Evolutionary conservation across 768 basidiomycete species (phyloP), one percentile per base, ranked within the genome.

Genomic region (Trametes gibbosa): DNA sequence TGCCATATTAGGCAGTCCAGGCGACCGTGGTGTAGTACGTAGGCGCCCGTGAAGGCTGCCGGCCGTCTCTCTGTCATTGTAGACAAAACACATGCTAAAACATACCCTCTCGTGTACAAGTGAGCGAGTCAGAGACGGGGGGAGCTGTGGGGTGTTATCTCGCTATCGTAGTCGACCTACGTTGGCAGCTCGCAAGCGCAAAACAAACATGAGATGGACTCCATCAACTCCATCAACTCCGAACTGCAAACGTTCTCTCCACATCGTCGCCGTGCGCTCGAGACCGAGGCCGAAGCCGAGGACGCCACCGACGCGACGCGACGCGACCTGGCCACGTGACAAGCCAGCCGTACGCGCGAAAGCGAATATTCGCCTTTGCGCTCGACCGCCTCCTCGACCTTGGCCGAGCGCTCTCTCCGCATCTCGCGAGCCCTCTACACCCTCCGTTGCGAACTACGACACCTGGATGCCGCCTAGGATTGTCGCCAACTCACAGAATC

Each of bases 221-320:
- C n/a, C n/a, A n/a, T n/a, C n/a, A n/a, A n/a, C n/a, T n/a, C n/a
- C n/a, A n/a, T n/a, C n/a, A n/a, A n/a, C n/a, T n/a, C n/a, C n/a
- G n/a, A n/a, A n/a, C n/a, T n/a, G n/a, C n/a, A n/a, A n/a, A n/a
- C n/a, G n/a, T n/a, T n/a, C n/a, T n/a, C n/a, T n/a, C n/a, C n/a
- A n/a, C n/a, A n/a, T n/a, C n/a, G n/a, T n/a, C n/a, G n/a, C n/a
- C n/a, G n/a, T n/a, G n/a, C n/a, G n/a, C n/a, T n/a, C n/a, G n/a
- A n/a, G n/a, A n/a, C n/a, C n/a, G n/a, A n/a, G n/a, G n/a, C n/a
- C n/a, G n/a, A n/a, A n/a, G n/a, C n/a, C n/a, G n/a, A 43, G 27
- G 27, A 14, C n/a, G 58, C 52, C 52, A n/a, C 52, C 47, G 47
- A 59, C 58, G 57, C 57, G 57, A 58, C n/a, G n/a, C n/a, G n/a